Conservation (phyloP, 2,329 filamentous ascomycete genomes). For the Talaromyces sp. region DNA sequence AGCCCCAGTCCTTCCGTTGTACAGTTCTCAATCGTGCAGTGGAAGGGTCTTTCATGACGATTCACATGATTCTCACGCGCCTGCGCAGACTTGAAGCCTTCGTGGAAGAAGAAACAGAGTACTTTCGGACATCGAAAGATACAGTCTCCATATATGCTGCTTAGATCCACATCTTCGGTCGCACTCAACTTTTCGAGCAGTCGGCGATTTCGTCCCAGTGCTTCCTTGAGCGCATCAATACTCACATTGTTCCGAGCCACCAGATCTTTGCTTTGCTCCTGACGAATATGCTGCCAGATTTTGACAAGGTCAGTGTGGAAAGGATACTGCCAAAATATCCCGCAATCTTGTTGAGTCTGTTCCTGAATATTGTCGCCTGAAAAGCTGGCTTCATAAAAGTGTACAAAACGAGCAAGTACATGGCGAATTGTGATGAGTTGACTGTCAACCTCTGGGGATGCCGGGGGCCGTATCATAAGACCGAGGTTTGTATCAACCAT, state of each 20-base stretch:
- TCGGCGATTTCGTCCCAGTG: background rate
- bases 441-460: background rate
- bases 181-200: background rate
- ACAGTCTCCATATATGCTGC: conserved; percentile 2
- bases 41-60: conserved; percentile 1
- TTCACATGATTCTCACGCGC: conserved; percentile 6
- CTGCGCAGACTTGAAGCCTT: background rate
- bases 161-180: background rate
- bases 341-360: background rate
- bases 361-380: background rate
- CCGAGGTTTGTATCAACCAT: background rate
- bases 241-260: conserved; percentile 6
- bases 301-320: background rate
- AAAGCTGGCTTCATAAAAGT: background rate
- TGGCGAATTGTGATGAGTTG: background rate
- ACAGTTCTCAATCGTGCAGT: conserved; percentile 4
- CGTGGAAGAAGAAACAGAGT: conserved; percentile 9
- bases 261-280: conserved; percentile 3
- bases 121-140: conserved; percentile 8
- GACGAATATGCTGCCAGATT: conserved; percentile 4
- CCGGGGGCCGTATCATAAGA: background rate
- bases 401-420: background rate
- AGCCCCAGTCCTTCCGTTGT: background rate
- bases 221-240: background rate
- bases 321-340: background rate